Evolutionary conservation across 2,329 filamentous ascomycete species (phyloP).

Genomic region (Calonectria hawksworthii): DNA sequence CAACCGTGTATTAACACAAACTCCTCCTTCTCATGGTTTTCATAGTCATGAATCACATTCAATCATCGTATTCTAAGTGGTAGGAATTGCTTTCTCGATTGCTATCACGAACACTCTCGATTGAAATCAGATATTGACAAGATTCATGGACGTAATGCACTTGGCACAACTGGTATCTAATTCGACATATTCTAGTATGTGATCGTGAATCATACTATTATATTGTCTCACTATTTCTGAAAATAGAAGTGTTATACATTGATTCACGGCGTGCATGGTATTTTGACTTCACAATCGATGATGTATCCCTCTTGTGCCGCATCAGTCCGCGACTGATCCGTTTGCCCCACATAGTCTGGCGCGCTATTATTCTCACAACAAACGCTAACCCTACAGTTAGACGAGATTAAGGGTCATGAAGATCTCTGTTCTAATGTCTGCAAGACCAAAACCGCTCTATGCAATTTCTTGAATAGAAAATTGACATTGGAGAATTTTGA

Average conservation of each 20-base stretch:
- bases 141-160: neutral
- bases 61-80: neutral
- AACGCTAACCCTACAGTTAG: neutral
- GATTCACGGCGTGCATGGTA: neutral
- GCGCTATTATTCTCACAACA: neutral
- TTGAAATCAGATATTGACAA: neutral
- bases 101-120: neutral
- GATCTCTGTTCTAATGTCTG: neutral
- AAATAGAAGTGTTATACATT: neutral
- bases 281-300: neutral
- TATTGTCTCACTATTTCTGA: neutral
- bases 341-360: neutral
- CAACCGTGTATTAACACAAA: neutral
- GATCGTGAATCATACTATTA: neutral
- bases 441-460: neutral
- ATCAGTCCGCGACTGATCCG: neutral
- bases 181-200: neutral
- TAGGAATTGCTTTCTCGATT: neutral
- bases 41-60: neutral
- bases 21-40: neutral
- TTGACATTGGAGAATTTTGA: neutral
- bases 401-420: neutral
- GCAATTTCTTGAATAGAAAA: neutral
- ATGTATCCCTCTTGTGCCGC: neutral
- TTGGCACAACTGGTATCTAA: neutral